phyloP scores from a whole-genome alignment of 2,329 filamentous ascomycete genomes.

The Leptographium wingfieldii region DNA sequence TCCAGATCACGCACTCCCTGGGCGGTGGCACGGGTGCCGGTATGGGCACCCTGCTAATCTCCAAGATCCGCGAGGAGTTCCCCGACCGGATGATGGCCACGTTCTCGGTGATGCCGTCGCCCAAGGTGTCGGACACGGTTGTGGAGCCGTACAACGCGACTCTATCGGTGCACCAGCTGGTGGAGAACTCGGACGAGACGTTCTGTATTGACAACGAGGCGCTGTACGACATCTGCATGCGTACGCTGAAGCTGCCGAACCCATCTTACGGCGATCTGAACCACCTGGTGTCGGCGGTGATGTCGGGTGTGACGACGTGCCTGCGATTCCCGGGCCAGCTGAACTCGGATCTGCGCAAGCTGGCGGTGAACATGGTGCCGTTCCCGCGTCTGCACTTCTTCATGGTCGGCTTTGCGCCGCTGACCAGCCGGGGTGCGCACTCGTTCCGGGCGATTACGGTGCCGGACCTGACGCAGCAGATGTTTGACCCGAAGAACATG shows the following conservation, averaged over 20 bases:
- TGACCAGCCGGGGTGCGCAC: constrained; percentile 75
- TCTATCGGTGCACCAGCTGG: constrained; percentile 95
- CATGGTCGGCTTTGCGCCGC: constrained; percentile 99
- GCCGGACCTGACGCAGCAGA: constrained; percentile 97
- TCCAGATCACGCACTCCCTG: constrained; percentile 99
- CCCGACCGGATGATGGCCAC: constrained; percentile 99
- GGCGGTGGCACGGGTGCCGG: constrained; percentile 99
- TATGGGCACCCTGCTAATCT: constrained; percentile 99
- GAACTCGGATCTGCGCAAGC: constrained; percentile 98
- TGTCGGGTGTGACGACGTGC: constrained; percentile 98
- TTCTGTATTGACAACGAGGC: constrained; percentile 99
- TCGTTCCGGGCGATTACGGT: constrained; percentile 97
- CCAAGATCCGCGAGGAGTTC: constrained; percentile 99
- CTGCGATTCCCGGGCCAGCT: constrained; percentile 99
- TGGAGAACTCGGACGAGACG: constrained; percentile 99
- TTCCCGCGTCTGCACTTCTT: constrained; percentile 99
- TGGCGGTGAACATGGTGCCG: constrained; percentile 99
- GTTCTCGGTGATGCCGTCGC: constrained; percentile 96
- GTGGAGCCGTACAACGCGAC: constrained; percentile 99
- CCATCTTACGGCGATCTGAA: constrained; percentile 98
- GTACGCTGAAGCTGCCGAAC: constrained; percentile 96
- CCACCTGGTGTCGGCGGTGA: constrained; percentile 98
- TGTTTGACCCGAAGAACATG: constrained; percentile 99
- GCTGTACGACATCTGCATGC: constrained; percentile 99
- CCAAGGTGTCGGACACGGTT: constrained; percentile 99